A percentile compares a stretch with the other conserved stretches of the same genome.
These are phyloP conservation scores for Fremontodendron californicum DNA, from an alignment of 345 rosid species.

Conservation along the genomic window DNA sequence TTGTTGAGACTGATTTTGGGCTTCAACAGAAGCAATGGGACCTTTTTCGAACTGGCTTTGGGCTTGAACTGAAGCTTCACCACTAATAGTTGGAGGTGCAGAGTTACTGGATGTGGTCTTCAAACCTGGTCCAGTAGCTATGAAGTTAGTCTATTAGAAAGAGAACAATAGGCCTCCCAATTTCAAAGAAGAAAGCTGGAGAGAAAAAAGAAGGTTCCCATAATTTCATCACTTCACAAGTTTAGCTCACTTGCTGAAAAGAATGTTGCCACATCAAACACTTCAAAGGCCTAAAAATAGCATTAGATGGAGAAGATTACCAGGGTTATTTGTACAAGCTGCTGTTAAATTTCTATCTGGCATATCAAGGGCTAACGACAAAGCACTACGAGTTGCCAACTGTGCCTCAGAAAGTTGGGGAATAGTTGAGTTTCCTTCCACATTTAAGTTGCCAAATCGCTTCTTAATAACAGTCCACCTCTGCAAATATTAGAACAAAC, in stretches of 20 bases:
- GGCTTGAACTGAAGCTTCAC: conserved; percentile 40
- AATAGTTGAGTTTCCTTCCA: conserved; percentile 34
- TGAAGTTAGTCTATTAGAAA: not conserved
- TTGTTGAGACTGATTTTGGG: not conserved
- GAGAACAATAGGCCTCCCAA: not conserved
- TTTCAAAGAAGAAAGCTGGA: conserved; percentile 1
- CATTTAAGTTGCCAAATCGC: conserved; percentile 33
- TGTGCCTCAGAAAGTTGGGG: conserved; percentile 64
- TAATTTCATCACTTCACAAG: conserved; percentile 10
- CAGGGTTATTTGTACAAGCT: conserved; percentile 31
- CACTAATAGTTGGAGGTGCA: conserved; percentile 21
- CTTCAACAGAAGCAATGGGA: conserved; percentile 15
- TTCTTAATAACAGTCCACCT: conserved; percentile 65
- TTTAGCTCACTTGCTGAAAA: not conserved
- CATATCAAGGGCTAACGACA: conserved; percentile 67
- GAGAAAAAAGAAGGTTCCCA: not conserved
- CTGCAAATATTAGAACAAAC: conserved; percentile 45
- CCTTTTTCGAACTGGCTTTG: conserved; percentile 42
- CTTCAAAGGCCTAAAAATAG: conserved; percentile 8
- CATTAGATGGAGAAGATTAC: conserved; percentile 29
- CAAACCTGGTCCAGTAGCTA: conserved; percentile 22
- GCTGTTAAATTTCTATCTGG: conserved; percentile 44
- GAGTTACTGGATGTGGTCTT: conserved; percentile 27
- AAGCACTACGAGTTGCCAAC: conserved; percentile 76
- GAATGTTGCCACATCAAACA: conserved; percentile 3